phyloP scores from a whole-genome alignment of 805 yeast species.

The Danielia oregonensis region DNA sequence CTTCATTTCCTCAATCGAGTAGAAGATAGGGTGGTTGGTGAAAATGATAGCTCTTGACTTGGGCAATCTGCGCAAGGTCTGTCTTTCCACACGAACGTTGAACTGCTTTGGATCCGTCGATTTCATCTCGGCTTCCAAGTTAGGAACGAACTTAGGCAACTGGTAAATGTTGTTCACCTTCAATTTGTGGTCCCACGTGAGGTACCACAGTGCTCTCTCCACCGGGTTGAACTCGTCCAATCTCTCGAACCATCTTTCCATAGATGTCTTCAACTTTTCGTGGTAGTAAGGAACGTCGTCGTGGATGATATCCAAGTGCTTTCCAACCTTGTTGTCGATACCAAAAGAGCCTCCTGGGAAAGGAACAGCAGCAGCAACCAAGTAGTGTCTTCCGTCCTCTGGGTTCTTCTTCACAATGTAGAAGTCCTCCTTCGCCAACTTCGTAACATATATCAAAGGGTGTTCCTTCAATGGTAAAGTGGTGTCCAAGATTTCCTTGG shows the following conservation, averaged over 20 bases:
- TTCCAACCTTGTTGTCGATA: conserved; percentile 56
- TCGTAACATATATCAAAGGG: conserved; percentile 59
- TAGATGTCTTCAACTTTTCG: conserved; percentile 59
- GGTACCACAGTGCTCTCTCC: conserved; percentile 73
- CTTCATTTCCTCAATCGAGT: conserved; percentile 72
- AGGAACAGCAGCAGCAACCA: conserved; percentile 73
- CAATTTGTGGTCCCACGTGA: conserved; percentile 69
- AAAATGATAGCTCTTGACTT: conserved; percentile 62
- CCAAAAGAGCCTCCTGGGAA: conserved; percentile 79
- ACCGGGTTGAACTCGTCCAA: conserved; percentile 61
- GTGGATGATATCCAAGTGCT: conserved; percentile 60
- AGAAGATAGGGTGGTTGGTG: conserved; percentile 76
- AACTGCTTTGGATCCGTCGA: conserved; percentile 48
- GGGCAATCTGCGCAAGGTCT: conserved; percentile 65
- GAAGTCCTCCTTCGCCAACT: conserved; percentile 75
- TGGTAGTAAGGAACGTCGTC: conserved; percentile 67
- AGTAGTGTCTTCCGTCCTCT: conserved; percentile 50
- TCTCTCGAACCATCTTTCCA: conserved; percentile 69
- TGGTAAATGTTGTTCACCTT: conserved; percentile 55
- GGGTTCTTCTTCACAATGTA: conserved; percentile 56
- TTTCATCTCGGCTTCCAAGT: conserved; percentile 26
- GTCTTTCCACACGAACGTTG: conserved; percentile 70
- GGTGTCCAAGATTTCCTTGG: conserved; percentile 61
- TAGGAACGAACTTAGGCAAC: conserved; percentile 41
- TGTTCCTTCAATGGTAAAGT: conserved; percentile 57